Evolutionary conservation across 2,329 filamentous ascomycete genomes (phyloP).

Genomic region (Cercospora brassicicola): DNA sequence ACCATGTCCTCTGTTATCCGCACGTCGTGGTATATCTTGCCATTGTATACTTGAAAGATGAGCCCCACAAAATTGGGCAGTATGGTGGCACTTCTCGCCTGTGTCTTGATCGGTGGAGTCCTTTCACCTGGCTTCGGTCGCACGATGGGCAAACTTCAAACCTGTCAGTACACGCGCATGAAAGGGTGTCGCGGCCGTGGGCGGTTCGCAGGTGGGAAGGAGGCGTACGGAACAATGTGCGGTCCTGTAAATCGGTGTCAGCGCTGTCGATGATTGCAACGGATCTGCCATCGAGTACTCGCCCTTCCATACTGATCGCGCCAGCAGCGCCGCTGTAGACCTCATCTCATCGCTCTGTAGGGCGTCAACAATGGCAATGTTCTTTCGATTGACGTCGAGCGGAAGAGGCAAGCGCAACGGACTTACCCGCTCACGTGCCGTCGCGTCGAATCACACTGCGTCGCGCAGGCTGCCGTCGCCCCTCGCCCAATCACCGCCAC

Average conservation of each 20-base stretch:
- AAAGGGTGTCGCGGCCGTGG: neutral
- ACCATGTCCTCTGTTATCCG: constrained; percentile 94
- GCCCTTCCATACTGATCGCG: constrained; percentile 90
- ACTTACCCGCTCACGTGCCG: neutral
- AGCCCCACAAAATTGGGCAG: constrained; percentile 89
- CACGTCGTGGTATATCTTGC: constrained; percentile 80
- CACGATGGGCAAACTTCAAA: constrained; percentile 61
- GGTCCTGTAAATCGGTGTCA: constrained; percentile 53
- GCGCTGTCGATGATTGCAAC: neutral
- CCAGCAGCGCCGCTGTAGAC: constrained; percentile 40
- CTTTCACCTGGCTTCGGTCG: constrained; percentile 61
- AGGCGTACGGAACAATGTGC: constrained; percentile 67
- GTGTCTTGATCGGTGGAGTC: constrained; percentile 74
- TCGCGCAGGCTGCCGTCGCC: constrained; percentile 8
- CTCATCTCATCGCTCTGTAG: constrained; percentile 32
- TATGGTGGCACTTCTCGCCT: constrained; percentile 84
- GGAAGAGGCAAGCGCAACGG: constrained; percentile 18
- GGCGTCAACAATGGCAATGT: neutral
- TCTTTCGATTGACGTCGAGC: constrained; percentile 18
- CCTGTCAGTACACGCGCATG: constrained; percentile 8
- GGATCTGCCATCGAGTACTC: constrained; percentile 26
- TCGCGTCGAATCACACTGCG: neutral
- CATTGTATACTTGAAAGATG: constrained; percentile 88
- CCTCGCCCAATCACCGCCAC: neutral
- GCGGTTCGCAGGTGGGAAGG: neutral